Conservation (phyloP, 106 monocot species). For the Alisma plantagoaquatica region DNA sequence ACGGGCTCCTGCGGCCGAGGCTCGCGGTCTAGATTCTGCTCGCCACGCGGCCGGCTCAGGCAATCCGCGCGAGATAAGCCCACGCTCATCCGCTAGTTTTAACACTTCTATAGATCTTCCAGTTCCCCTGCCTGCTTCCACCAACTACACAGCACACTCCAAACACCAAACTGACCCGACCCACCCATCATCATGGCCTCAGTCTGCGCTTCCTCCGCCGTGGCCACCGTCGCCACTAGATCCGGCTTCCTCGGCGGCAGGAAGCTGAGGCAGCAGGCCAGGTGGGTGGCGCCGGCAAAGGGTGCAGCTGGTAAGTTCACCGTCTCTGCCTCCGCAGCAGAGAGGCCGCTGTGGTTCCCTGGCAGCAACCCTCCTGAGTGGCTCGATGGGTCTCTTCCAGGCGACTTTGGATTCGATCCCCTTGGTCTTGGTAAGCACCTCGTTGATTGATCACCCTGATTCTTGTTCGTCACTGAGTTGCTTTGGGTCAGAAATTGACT, state of each 20-base stretch:
- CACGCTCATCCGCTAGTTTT: background rate
- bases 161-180: background rate
- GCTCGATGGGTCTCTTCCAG: slow-evolving; percentile 98
- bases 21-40: slow-evolving; percentile 20
- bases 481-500: background rate
- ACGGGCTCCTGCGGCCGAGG: slow-evolving; percentile 16
- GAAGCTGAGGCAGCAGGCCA: slow-evolving; percentile 28
- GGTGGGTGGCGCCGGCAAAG: slow-evolving; percentile 12
- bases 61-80: slow-evolving; percentile 48
- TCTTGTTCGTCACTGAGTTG: background rate
- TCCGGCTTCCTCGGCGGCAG: slow-evolving; percentile 54
- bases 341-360: slow-evolving; percentile 95
- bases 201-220: slow-evolving; percentile 51
- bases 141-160: background rate
- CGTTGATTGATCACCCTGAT: background rate
- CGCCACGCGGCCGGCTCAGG: slow-evolving; percentile 29
- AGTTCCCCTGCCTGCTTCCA: background rate
- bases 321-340: slow-evolving; percentile 41
- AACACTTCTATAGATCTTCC: background rate
- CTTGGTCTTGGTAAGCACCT: slow-evolving; percentile 73
- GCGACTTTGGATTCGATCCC: slow-evolving; percentile 96
- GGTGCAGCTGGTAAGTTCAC: slow-evolving; percentile 22
- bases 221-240: slow-evolving; percentile 45
- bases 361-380: slow-evolving; percentile 95
- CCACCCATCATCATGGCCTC: slow-evolving; percentile 38